Conservation (phyloP, 768 basidiomycete genomes). For the Fistulinella prunicolor region DNA sequence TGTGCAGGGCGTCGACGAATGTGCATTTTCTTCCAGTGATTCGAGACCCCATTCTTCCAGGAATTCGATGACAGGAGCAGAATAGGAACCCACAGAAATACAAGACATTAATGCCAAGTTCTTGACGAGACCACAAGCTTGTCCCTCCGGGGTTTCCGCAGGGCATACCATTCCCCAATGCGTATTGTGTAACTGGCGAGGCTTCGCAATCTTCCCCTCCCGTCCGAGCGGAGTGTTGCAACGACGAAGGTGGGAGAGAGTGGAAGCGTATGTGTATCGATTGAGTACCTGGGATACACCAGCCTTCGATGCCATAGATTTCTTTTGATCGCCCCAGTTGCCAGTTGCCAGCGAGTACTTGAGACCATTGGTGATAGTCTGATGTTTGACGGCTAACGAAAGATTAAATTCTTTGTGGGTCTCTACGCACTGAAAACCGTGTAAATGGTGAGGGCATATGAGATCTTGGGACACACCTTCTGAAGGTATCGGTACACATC, state of each 20-base stretch:
- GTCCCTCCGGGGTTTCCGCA: conserved; percentile 98
- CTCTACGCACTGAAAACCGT: conserved; percentile 77
- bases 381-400: conserved; percentile 88
- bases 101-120: conserved; percentile 97
- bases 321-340: conserved; percentile 99
- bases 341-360: conserved; percentile 98
- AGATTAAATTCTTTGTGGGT: conserved; percentile 94
- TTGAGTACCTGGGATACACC: conserved; percentile 99
- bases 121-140: conserved; percentile 98
- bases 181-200: conserved; percentile 97
- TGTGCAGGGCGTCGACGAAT: conserved; percentile 77
- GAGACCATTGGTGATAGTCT: conserved; percentile 96
- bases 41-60: conserved; percentile 98
- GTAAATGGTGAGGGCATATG: background rate
- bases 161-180: conserved; percentile 99
- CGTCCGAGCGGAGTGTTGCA: conserved; percentile 98
- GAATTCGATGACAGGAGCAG: conserved; percentile 96
- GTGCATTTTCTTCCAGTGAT: conserved; percentile 90
- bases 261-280: conserved; percentile 98
- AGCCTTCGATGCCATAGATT: conserved; percentile 95
- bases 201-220: conserved; percentile 98
- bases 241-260: conserved; percentile 94
- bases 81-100: conserved; percentile 95
- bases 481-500: conserved; percentile 97
- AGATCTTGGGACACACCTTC: conserved; percentile 56